Conservation (phyloP, 805 yeast genomes). For the Yarrowia sp. region DNA sequence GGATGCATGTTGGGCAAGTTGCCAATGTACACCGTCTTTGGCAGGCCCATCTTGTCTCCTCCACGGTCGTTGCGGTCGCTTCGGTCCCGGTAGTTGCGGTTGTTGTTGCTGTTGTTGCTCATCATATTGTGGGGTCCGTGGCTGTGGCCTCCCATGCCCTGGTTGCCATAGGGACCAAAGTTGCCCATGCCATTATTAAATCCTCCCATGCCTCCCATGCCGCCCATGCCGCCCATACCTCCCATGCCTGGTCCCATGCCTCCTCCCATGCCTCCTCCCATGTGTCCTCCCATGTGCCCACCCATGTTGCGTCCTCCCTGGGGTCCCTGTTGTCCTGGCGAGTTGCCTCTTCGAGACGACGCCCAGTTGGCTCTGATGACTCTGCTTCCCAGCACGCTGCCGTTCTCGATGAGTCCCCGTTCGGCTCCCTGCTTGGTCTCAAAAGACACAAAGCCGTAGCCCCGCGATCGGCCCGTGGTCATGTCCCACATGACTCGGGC, state of each 20-base stretch:
- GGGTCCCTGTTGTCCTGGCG: neutral
- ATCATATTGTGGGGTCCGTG: neutral
- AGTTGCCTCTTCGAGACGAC: slow-evolving; percentile 59
- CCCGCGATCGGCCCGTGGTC: slow-evolving; percentile 90
- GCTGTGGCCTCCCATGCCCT: neutral
- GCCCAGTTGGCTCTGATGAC: slow-evolving; percentile 90
- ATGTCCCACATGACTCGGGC: slow-evolving; percentile 98
- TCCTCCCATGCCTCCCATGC: slow-evolving; percentile 17
- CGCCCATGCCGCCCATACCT: slow-evolving; percentile 3
- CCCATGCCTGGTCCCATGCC: slow-evolving; percentile 3
- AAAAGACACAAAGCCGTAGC: slow-evolving; percentile 90
- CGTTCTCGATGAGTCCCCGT: slow-evolving; percentile 76
- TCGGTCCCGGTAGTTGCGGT: slow-evolving; percentile 14
- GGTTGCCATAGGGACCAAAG: slow-evolving; percentile 10
- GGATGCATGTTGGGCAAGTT: slow-evolving; percentile 79
- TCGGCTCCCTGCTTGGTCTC: slow-evolving; percentile 72
- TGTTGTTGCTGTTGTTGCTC: slow-evolving; percentile 2
- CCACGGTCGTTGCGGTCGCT: neutral
- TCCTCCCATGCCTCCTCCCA: slow-evolving; percentile 6
- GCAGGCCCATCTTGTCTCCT: slow-evolving; percentile 44
- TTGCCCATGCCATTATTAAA: slow-evolving; percentile 15
- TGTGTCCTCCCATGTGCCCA: slow-evolving; percentile 15
- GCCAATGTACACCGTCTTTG: slow-evolving; percentile 86
- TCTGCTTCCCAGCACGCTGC: slow-evolving; percentile 73
- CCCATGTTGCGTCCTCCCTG: slow-evolving; percentile 8